Percentiles rank a stretch among this genome's conserved stretches.
phyloP scores from a whole-genome alignment of 2,329 filamentous ascomycete species.

The Penicillium sp. region DNA sequence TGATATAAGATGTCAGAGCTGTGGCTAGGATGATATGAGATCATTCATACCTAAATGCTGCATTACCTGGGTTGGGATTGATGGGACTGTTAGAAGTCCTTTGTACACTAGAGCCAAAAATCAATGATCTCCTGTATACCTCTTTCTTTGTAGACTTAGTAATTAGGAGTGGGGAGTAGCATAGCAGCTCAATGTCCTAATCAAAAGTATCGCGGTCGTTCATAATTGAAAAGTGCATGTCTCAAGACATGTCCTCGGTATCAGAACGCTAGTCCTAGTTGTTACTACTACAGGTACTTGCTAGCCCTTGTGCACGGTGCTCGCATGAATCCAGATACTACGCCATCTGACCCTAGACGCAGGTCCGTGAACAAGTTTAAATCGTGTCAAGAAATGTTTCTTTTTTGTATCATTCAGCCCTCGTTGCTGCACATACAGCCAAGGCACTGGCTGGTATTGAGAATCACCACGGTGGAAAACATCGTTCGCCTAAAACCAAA shows the following conservation, averaged over 20 bases:
- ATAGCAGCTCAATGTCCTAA: not conserved
- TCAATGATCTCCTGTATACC: constrained; percentile 10
- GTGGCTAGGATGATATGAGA: not conserved
- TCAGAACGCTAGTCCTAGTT: not conserved
- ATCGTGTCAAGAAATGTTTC: constrained; percentile 29
- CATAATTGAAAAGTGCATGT: not conserved
- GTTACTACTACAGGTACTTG: not conserved
- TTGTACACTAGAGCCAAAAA: constrained; percentile 27
- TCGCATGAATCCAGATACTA: not conserved
- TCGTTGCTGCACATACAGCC: constrained; percentile 31
- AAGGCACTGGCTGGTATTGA: constrained; percentile 36
- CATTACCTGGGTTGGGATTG: not conserved
- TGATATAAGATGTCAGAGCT: not conserved
- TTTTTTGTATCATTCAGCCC: constrained; percentile 40
- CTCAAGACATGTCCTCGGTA: not conserved
- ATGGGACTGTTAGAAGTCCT: constrained; percentile 8
- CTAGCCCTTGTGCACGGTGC: not conserved
- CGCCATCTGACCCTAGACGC: not conserved
- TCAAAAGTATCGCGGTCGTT: not conserved
- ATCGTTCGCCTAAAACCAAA: constrained; percentile 47
- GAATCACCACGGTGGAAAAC: constrained; percentile 42
- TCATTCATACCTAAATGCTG: not conserved
- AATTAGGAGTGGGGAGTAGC: no score
- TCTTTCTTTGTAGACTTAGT: constrained; percentile 3
- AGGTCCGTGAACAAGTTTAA: not conserved